Evolutionary conservation across 192 early-diverging fungal genomes (phyloP).

Genomic region (Chytriomyces confervae): DNA sequence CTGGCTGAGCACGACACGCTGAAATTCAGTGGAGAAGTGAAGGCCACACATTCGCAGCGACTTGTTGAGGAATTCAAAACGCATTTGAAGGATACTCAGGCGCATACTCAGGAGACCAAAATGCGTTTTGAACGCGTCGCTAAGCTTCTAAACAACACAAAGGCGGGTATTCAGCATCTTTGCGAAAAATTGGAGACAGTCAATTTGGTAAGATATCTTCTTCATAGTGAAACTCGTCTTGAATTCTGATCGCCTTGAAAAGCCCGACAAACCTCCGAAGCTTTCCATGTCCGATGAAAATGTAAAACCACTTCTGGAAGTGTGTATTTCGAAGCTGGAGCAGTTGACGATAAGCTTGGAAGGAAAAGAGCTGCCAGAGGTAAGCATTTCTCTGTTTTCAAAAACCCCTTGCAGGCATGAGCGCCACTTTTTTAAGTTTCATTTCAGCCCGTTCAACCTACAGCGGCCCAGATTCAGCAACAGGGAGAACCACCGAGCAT

Average conservation of each 20-base stretch:
- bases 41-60: conserved; percentile 43
- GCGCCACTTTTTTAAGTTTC: not conserved
- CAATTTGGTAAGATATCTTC: conserved; percentile 44
- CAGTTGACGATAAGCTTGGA: conserved; percentile 45
- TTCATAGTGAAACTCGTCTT: not conserved
- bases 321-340: conserved; percentile 57
- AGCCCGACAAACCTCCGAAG: conserved; percentile 40
- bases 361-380: conserved; percentile 65
- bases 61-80: conserved; percentile 60
- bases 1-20: conserved; percentile 55
- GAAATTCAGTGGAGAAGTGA: conserved; percentile 54
- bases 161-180: conserved; percentile 63
- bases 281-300: conserved; percentile 45
- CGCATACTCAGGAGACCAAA: conserved; percentile 49
- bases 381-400: conserved; percentile 16
- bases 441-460: conserved; percentile 28
- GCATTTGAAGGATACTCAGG: conserved; percentile 50
- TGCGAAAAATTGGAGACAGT: conserved; percentile 62
- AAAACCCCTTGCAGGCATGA: not conserved
- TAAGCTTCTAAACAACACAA: conserved; percentile 55
- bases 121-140: conserved; percentile 58
- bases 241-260: not conserved
- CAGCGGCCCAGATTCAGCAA: conserved; percentile 45
- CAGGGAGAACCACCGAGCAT: conserved; percentile 56
- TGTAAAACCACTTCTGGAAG: conserved; percentile 50